Base-by-base conservation (phyloP, 805 yeast species). In the Metschnikowia henanensis region DNA sequence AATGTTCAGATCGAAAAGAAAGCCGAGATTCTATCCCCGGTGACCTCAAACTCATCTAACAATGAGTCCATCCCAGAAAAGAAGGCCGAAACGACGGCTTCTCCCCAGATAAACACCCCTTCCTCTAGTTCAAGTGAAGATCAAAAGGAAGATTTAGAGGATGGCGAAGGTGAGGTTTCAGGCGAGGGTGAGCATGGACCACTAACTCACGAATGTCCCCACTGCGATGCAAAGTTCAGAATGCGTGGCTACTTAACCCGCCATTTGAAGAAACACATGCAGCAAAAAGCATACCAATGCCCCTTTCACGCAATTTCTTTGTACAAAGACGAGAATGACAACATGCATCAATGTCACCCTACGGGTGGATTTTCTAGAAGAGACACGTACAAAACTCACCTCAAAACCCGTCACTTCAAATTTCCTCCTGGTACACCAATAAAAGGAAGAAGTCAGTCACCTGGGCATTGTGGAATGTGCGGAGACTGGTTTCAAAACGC, bases 341-440 rank as follows among this genome's bases (percentile, higher is more conserved):
- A 62, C 43, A 64, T 70, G 17, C 74, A 68, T 39, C 68, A 71
- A 48, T 79, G 84, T 49, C 83, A 78, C 54, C 76, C 80, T 16
- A 75, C 72, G 18, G 84, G 83, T 6, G 81, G 80, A 4, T 79
- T 79, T 52, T 76, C 83, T 5, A 65, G 84, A 55, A 66, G 83
- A 53, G 84, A 79, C 56, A 78, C 84, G 6, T 77, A 75, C 58
- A 77, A 77, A 52, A 79, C 80, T 2, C 84, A 79, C 57, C 65
- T 79, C 40, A 78, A 77, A 53, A 73, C 81, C 7, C 62, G 79
- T 43, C 84, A 79, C 57, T 79, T 79, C 56, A 70, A 71, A 35
- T 79, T 78, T 50, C 84, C 84, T 28, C 68, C 76, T 30, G 83
- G 82, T 4, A 75, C 78, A 12, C 70, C 70, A 49, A 69, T 77